Percentiles rank a stretch among this genome's conserved stretches.
Conservation (phyloP, 805 yeast species). For the Candida saitoana region DNA sequence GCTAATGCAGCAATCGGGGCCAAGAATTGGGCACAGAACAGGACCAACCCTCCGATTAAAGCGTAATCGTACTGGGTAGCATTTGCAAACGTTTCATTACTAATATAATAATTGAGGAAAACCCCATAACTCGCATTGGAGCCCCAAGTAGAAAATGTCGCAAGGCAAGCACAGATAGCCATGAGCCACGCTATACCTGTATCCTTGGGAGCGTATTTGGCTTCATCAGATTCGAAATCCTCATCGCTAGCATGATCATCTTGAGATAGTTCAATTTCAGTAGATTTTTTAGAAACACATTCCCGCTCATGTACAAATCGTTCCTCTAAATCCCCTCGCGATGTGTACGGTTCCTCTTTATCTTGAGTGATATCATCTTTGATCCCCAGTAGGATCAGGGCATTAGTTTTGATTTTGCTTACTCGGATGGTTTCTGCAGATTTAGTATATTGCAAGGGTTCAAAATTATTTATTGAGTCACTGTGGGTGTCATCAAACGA, state of each 20-base stretch:
- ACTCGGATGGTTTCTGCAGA: background rate
- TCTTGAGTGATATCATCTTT: conserved; percentile 20
- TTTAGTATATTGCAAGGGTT: background rate
- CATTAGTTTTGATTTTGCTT: background rate
- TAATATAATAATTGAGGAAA: conserved; percentile 46
- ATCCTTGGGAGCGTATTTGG: conserved; percentile 6
- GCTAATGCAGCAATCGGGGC: conserved; percentile 48
- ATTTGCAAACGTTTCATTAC: conserved; percentile 28
- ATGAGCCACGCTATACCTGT: conserved; percentile 46
- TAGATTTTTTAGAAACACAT: conserved; percentile 8
- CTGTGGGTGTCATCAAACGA: background rate
- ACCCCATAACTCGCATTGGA: conserved; percentile 53
- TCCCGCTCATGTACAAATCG: conserved; percentile 17
- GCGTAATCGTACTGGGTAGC: conserved; percentile 42
- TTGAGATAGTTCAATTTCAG: background rate
- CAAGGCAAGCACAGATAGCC: conserved; percentile 43
- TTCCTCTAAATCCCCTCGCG: conserved; percentile 12
- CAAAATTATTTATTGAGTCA: background rate
- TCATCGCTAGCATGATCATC: background rate
- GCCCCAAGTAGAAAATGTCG: conserved; percentile 47
- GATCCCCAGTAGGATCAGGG: conserved; percentile 13
- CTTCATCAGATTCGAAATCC: background rate
- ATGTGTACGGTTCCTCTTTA: conserved; percentile 11
- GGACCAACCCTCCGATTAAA: conserved; percentile 42
- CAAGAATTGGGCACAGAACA: conserved; percentile 50